phyloP scores from a whole-genome alignment of 164 flowering plant genomes.

The Paratinospora sagittata region DNA sequence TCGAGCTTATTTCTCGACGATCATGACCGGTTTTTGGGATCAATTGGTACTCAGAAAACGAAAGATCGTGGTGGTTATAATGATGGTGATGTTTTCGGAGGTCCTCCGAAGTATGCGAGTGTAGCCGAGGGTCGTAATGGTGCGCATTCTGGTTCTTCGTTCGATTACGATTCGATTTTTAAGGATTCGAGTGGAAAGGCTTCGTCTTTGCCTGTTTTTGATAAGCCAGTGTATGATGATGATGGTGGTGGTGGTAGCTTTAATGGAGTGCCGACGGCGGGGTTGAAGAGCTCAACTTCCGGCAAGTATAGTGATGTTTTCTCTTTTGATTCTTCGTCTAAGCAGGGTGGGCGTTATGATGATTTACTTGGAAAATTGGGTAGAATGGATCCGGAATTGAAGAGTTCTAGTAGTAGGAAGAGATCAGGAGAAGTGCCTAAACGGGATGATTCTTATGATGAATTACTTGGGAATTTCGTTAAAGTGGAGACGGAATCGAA shows the following conservation, averaged over 20 bases:
- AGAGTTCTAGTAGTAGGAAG: slow-evolving; percentile 18
- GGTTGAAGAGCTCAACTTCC: slow-evolving; percentile 36
- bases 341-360: slow-evolving; percentile 29
- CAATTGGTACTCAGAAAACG: slow-evolving; percentile 12
- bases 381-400: slow-evolving; percentile 18
- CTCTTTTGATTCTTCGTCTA: slow-evolving; percentile 25
- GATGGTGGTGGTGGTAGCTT: slow-evolving; percentile 38
- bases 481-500: slow-evolving; percentile 18
- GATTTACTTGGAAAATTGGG: slow-evolving; percentile 52
- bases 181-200: slow-evolving; percentile 18
- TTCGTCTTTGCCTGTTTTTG: slow-evolving; percentile 42
- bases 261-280: slow-evolving; percentile 43
- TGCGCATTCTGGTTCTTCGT: slow-evolving; percentile 17
- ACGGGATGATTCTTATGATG: slow-evolving; percentile 11
- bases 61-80: slow-evolving; percentile 11
- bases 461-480: slow-evolving; percentile 45
- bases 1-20: slow-evolving; percentile 30
- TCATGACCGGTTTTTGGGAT: slow-evolving; percentile 28
- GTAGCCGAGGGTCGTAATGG: not conserved
- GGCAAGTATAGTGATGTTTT: slow-evolving; percentile 44
- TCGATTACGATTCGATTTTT: slow-evolving; percentile 48
- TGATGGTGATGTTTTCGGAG: slow-evolving; percentile 44
- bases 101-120: slow-evolving; percentile 28
- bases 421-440: slow-evolving; percentile 12
- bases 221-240: slow-evolving; percentile 66